Base-by-base conservation (phyloP, 768 basidiomycete species). In the Boletus pseudopeckii region DNA sequence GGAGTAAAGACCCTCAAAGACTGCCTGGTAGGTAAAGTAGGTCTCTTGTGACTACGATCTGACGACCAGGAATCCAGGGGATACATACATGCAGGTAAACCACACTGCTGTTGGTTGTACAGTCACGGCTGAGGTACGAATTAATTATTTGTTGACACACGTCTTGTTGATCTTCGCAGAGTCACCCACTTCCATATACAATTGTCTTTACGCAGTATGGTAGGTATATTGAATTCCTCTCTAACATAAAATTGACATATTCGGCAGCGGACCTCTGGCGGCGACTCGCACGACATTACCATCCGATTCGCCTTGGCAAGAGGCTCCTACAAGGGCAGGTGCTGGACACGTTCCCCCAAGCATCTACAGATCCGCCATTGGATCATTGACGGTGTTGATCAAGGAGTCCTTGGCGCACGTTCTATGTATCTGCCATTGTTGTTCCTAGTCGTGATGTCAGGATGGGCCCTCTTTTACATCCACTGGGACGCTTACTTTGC, bases 1-100 rank as follows among this genome's bases (percentile, higher is more conserved):
- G 91, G 26, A 59, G 84, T 8, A 97, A 98, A 68, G 92, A 96
- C 64, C 85, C 92, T 1, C 78, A 79, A 61, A 77, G 96, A 28
- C 64, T 97, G 8, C 92, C 96, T 53, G 90, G 94, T 88, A 39
- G 4, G 66, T 51, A 38, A 26, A 37, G 17, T 24, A 9, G 18
- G 11, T 34, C 7, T 22, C 14, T 10, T 37, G 22, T 36, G n/a
- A 37, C 37, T 18, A 15, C 8, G 4, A 32, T 45, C 38, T 52
- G 33, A 55, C 33, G 22, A 45, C 5, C 24, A n/a, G 6, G 43
- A 22, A 47, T 55, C 17, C 43, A 70, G 68, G 70, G 30, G 66
- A 65, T 24, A 56, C 62, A 18, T 70, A 71, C 53, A 17, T 71
- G 44, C 57, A 37, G 14, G 51, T 63, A 15, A 32, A 72, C 67